A percentile compares a stretch with the other conserved stretches of the same genome.
These are phyloP conservation scores for Amanita inopinata DNA, from an alignment of 768 basidiomycete genomes.

Conservation along the genomic window DNA sequence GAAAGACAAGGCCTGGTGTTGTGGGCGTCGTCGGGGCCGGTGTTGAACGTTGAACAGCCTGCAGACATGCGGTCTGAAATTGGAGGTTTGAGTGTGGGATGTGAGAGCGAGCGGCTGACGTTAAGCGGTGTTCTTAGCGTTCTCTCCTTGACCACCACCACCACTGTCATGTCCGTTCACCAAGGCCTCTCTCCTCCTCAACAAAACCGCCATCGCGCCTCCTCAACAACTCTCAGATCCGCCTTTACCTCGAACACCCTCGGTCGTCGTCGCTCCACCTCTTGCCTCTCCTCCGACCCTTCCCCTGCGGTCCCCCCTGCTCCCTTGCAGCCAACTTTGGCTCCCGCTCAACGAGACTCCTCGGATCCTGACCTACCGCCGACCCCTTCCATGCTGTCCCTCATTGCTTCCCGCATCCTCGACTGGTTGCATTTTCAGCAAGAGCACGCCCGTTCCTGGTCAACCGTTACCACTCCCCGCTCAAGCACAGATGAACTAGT, in stretches of 20 bases:
- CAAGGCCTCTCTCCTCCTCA: constrained; percentile 23
- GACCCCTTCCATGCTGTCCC: constrained; percentile 35
- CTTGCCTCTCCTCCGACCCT: constrained; percentile 27
- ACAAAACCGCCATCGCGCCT: constrained; percentile 42
- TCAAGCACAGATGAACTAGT: constrained; percentile 34
- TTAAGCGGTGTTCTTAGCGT: neutral
- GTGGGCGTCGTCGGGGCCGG: too few species aligned
- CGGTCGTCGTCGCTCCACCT: constrained; percentile 45
- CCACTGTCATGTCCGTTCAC: neutral
- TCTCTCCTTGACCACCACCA: neutral
- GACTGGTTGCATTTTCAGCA: constrained; percentile 40
- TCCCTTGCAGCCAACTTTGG: constrained; percentile 9
- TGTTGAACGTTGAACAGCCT: too few species aligned
- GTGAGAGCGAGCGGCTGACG: constrained; percentile 8
- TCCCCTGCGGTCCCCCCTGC: constrained; percentile 11
- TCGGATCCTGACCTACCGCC: constrained; percentile 10
- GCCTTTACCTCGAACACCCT: constrained; percentile 41
- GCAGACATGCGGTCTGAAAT: too few species aligned
- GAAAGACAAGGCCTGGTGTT: too few species aligned
- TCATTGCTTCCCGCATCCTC: constrained; percentile 40
- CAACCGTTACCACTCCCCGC: constrained; percentile 37
- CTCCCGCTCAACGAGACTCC: constrained; percentile 14
- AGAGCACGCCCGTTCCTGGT: constrained; percentile 30
- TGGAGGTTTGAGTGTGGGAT: too few species aligned
- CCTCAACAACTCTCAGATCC: constrained; percentile 48